Evolutionary conservation across 1,284 basidiomycete species (phyloP).

Genomic region (Boletellus deceptivus): DNA sequence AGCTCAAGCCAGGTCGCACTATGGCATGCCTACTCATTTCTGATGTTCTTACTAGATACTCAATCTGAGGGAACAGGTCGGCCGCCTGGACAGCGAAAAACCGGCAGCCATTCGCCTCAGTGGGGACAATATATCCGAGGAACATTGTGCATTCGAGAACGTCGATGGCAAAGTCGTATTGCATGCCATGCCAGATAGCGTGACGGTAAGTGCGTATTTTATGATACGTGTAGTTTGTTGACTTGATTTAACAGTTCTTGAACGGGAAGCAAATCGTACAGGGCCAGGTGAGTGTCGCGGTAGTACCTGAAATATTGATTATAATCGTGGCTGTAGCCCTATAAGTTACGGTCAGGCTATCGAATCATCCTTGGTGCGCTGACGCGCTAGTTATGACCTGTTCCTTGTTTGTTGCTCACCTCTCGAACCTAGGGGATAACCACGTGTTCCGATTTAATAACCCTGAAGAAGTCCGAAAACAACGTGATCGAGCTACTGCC

Average conservation of each 20-base stretch:
- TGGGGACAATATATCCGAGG: constrained; percentile 87
- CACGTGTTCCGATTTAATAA: constrained; percentile 99
- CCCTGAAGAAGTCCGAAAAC: constrained; percentile 90
- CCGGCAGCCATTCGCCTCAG: constrained; percentile 89
- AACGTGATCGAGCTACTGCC: constrained; percentile 73
- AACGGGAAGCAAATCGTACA: constrained; percentile 87
- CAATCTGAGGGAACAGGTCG: constrained; percentile 53
- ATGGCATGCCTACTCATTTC: constrained; percentile 44
- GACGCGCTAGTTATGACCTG: constrained; percentile 2
- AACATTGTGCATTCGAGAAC: constrained; percentile 93
- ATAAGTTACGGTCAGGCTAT: constrained; percentile 88
- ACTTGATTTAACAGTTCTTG: constrained; percentile 57
- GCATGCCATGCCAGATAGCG: constrained; percentile 73
- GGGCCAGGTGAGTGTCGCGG: constrained; percentile 54
- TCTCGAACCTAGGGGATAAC: constrained; percentile 69
- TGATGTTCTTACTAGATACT: constrained; percentile 10
- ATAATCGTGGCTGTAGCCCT: constrained; percentile 47
- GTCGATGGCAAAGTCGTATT: constrained; percentile 83
- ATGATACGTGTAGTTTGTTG: constrained; percentile 1
- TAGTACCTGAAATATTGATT: constrained; percentile 16
- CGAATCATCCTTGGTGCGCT: constrained; percentile 87
- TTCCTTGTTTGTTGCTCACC: constrained; percentile 2
- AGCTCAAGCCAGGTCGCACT: constrained; percentile 87
- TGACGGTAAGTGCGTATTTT: constrained; percentile 62
- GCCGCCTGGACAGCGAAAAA: constrained; percentile 76